Evolutionary conservation across 768 basidiomycete genomes (phyloP), one percentile per base, ranked within the genome.

Genomic region (Kwoniella heveanensis): DNA sequence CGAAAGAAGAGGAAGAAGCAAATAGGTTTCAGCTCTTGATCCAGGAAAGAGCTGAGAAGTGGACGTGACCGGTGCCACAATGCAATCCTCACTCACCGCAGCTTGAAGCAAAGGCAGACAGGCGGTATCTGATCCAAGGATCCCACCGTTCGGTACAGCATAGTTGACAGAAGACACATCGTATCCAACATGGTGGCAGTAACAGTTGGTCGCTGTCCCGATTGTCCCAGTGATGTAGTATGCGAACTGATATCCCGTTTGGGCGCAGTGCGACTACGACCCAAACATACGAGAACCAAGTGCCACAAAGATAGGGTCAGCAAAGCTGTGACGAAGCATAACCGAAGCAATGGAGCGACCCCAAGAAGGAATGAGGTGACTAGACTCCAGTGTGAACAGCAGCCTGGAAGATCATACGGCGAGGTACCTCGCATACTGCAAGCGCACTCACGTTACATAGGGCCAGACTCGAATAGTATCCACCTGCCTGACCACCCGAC

Each of bases 101-200:
- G 57, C 57, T 25, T 47, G 47, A 7, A 50, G 19, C 15, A 44
- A 44, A 19, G 39, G 39, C 39, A 44, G 39, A 44, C 39, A 44
- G 4, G 39, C 39, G 19, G 39, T 44, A 19, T 44, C 39, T 4
- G 39, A 44, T 9, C 39, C 39, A 3, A 44, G 17, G 15, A 44
- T 44, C 4, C 39, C 39, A 30, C 37, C 29, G 19, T 48, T 58
- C 22, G 44, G 44, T 30, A 58, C 2, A 25, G 37, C 12, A 50
- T 58, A 58, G 15, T 47, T 29, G 29, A 27, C 21, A 13, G 57
- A 13, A 0, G 57, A 47, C 0, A 50, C 47, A 25, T 58, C 48
- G 48, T 47, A 49, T 22, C 57, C 57, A 3, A 30, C 25, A 29
- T 32, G 21, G 36, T 58, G 47, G 21, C 57, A 58, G 19, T 50